phyloP scores from a whole-genome alignment of 768 basidiomycete species.

The Kwoniella europaea region DNA sequence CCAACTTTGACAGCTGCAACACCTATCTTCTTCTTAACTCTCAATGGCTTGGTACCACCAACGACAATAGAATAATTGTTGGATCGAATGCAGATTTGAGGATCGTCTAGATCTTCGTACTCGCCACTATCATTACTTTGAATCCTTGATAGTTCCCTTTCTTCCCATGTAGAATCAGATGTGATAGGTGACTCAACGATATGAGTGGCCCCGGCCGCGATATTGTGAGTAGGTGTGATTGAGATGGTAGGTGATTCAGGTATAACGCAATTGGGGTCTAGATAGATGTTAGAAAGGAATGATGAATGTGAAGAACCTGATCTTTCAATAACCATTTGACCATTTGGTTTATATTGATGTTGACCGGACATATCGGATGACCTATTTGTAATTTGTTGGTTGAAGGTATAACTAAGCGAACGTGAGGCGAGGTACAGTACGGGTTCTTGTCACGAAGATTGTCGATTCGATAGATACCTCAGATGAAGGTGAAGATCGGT shows the following conservation, averaged over 20 bases:
- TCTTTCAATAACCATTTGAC: not conserved
- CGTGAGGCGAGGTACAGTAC: no score
- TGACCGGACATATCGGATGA: not conserved
- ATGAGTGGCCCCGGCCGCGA: not conserved
- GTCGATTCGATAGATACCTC: not conserved
- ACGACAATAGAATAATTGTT: not conserved
- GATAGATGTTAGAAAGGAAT: conserved; percentile 13
- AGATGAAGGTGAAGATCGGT: conserved; percentile 4
- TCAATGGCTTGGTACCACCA: conserved; percentile 39
- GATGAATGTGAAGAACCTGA: conserved; percentile 13
- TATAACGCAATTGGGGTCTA: conserved; percentile 2
- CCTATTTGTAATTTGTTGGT: not conserved
- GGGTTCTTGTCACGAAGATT: not conserved
- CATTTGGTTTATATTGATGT: conserved; percentile 1
- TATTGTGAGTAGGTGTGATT: not conserved
- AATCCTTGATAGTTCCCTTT: conserved; percentile 1
- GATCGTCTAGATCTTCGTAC: conserved; percentile 15
- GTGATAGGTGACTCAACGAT: not conserved
- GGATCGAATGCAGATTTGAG: not conserved
- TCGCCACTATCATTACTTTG: conserved; percentile 4
- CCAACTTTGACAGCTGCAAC: conserved; percentile 10
- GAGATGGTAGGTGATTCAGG: conserved; percentile 13
- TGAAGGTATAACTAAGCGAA: not conserved
- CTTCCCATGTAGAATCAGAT: not conserved
- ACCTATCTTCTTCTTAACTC: conserved; percentile 37